These are phyloP conservation scores for Auricularia sp. DNA, from an alignment of 768 basidiomycete species.

Conservation along the genomic window DNA sequence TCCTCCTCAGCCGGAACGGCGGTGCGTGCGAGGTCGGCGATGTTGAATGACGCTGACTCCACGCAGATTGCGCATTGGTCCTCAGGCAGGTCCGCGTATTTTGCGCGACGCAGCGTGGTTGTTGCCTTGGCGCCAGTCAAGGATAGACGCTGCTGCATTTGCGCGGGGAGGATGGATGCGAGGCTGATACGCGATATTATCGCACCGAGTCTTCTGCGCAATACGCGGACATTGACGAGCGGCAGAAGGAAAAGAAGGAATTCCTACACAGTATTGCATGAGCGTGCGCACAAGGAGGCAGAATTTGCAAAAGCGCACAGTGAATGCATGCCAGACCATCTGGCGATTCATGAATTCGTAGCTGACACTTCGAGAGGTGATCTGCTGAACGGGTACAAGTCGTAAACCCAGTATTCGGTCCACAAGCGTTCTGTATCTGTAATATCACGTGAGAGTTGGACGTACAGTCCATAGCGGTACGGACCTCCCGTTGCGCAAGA, in stretches of 20 bases:
- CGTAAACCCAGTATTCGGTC: conserved; percentile 70
- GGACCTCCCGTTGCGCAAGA: conserved; percentile 81
- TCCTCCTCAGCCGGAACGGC: conserved; percentile 10
- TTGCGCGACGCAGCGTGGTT: conserved; percentile 31
- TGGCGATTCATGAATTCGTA: conserved; percentile 99
- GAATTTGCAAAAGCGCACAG: conserved; percentile 42
- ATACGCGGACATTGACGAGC: conserved; percentile 56
- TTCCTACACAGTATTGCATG: conserved; percentile 45
- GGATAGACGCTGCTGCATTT: conserved; percentile 8
- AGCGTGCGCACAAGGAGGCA: neutral
- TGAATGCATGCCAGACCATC: conserved; percentile 98
- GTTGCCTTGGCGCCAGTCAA: conserved; percentile 3
- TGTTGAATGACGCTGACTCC: conserved; percentile 56
- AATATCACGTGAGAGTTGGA: neutral
- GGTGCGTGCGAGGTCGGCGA: conserved; percentile 13
- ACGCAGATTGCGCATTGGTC: conserved; percentile 88
- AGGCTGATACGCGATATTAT: conserved; percentile 11
- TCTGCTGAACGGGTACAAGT: conserved; percentile 59
- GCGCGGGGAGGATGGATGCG: conserved; percentile 7
- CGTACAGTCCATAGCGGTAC: conserved; percentile 17
- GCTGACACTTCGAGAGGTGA: conserved; percentile 75
- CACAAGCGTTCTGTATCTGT: conserved; percentile 74
- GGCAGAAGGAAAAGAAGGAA: conserved; percentile 90
- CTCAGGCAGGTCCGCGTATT: conserved; percentile 56
- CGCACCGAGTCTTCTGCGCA: conserved; percentile 48